Base-by-base conservation (phyloP, 1,139 yeast genomes). In the Scheffersomyces insectosa region DNA sequence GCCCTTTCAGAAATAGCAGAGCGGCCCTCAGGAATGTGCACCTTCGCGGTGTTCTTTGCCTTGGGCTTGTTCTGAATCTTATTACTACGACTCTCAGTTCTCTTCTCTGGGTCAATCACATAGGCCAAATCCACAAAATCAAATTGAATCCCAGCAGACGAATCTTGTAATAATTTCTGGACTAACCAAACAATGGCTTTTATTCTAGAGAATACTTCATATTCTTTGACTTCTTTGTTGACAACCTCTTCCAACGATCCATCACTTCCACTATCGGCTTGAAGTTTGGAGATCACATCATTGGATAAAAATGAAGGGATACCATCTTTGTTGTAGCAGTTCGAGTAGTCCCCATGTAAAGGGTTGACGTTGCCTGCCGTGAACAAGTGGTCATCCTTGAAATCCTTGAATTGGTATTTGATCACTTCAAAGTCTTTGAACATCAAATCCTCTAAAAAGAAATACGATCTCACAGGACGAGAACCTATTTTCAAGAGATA, bases 361-460 rank as follows among this genome's bases (percentile, higher is more conserved):
- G 68, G 52, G 44, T 70, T 57, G 32, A 62, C 56, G 44, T 70
- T 62, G 33, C 57, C 56, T n/a, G 65, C 49, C 25, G 50, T 49
- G 48, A 72, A 72, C 38, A 72, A 55, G 42, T 62, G 68, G 14
- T 70, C 70, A 55, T 83, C 88, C 49, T 81, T 72, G 54, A 84
- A 85, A 57, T 83, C 90, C 42, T 73, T 73, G 45, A 84, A 69
- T 46, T 75, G 76, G 52, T 66, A 76, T 33, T 72, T 75, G 27
- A 85, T 68, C 3, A 83, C 73, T 41, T 69, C 66, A 52, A 81
- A 83, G 45, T 83, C 90, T 47, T 79, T 79, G 47, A 83, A 66
- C 12, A 72, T 63, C 8, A 84, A 80, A 63, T 86, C 95, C 52
- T 85, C 93, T 35, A 68, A 62, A 54, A 83, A 85, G 44, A 76